Percentiles rank a stretch among this genome's conserved stretches.
These are phyloP conservation scores for Trichoderma sp. DNA, from an alignment of 2,329 filamentous ascomycete species.

Conservation along the genomic window DNA sequence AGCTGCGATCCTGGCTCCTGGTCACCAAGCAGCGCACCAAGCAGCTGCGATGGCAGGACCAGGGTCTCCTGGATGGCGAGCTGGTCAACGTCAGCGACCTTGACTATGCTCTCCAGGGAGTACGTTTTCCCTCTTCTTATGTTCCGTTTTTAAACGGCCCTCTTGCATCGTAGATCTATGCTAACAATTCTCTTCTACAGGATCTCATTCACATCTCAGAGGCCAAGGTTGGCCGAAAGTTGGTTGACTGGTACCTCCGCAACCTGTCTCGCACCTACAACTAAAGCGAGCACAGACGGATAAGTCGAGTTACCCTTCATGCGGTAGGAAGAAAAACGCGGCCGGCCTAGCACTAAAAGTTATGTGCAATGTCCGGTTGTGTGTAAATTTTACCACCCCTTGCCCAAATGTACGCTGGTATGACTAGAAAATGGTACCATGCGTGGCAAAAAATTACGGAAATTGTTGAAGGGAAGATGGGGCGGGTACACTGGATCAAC, in stretches of 20 bases:
- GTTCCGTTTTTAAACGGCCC: not conserved
- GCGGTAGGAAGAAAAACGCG: not conserved
- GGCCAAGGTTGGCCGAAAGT: conserved; percentile 93
- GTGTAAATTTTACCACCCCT: not conserved
- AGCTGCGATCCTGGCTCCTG: conserved; percentile 87
- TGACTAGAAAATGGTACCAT: conserved; percentile 1
- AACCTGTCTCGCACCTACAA: conserved; percentile 95
- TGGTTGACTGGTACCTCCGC: conserved; percentile 98
- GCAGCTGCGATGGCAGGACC: conserved; percentile 89
- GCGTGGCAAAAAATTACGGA: conserved; percentile 18
- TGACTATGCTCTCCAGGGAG: conserved; percentile 94
- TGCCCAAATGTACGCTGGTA: conserved; percentile 2
- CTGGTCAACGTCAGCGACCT: conserved; percentile 91
- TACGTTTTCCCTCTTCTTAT: conserved; percentile 51
- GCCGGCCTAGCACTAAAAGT: not conserved
- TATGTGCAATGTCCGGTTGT: not conserved
- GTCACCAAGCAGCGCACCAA: conserved; percentile 99
- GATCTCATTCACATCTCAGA: conserved; percentile 98
- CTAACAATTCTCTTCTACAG: conserved; percentile 45
- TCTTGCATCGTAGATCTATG: conserved; percentile 29
- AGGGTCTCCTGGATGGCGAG: conserved; percentile 87
- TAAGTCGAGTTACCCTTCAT: conserved; percentile 32
- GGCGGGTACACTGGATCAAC: conserved; percentile 38
- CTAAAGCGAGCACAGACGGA: conserved; percentile 33
- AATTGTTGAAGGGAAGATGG: conserved; percentile 28